phyloP scores from a whole-genome alignment of 2,329 filamentous ascomycete genomes.

The Tricladium varicosporioides region DNA sequence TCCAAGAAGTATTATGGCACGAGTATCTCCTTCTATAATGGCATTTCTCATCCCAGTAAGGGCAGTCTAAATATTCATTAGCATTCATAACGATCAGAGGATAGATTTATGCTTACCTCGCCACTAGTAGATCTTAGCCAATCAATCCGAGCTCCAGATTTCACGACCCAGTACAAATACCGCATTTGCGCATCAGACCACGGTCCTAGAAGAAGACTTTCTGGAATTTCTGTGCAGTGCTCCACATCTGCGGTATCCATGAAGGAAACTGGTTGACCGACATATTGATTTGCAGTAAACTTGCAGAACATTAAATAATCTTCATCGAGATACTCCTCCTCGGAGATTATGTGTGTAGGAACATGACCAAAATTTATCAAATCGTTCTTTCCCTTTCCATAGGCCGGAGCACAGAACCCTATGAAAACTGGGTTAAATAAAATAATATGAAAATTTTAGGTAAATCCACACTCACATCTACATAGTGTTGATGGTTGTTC shows the following conservation, averaged over 20 bases:
- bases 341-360: neutral
- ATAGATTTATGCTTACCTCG: constrained; percentile 23
- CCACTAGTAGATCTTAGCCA: constrained; percentile 28
- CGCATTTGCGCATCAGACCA: constrained; percentile 28
- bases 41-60: constrained; percentile 25
- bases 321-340: constrained; percentile 14
- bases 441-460: no score
- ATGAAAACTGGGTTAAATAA: no score
- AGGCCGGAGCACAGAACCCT: neutral
- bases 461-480: no score
- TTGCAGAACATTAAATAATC: constrained; percentile 20
- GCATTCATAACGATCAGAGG: neutral
- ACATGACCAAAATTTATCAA: constrained; percentile 1
- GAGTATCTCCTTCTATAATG: constrained; percentile 19
- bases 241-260: constrained; percentile 12
- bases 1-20: constrained; percentile 22
- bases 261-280: neutral
- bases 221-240: constrained; percentile 26
- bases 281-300: constrained; percentile 5
- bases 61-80: constrained; percentile 22
- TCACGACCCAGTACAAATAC: constrained; percentile 31
- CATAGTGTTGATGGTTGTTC: neutral
- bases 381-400: neutral
- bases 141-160: constrained; percentile 27
- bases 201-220: constrained; percentile 30